Evolutionary conservation across 306 rosid genomes (phyloP), one percentile per base, ranked within the genome.

Genomic region (Hippophae gyantsensis): DNA sequence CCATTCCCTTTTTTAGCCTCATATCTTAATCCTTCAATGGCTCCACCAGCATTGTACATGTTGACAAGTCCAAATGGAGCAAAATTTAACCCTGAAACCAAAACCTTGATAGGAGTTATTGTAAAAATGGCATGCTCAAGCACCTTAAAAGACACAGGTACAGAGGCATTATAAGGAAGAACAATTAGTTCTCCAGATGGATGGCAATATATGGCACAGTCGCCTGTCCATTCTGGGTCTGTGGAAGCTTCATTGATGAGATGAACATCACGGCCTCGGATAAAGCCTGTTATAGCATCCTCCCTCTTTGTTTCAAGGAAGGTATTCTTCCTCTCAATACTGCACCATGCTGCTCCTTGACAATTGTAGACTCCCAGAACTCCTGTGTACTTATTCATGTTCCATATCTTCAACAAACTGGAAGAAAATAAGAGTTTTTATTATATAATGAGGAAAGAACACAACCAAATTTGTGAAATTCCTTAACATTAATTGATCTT

Each of bases 261-360:
- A 6, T 93, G 94, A 13, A 88, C 94, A 74, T 93, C 99, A 49
- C 76, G 48, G 11, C 81, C 89, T 69, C 77, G 42, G 2, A 86
- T 90, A 52, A 84, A 82, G 14, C 72, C 54, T 13, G 82, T 75
- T 52, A 93, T 95, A 46, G 99, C 82, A 40, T 84, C 86, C 0
- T 84, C 86, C 0, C 95, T 95, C 60, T 94, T 71, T 65, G 69
- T 66, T 42, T 93, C 78, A 10, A 88, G 99, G 69, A 88, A 84
- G 63, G 84, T 85, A 8, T 85, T 88, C 77, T 84, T 88, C 81
- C 88, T 93, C 61, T 67, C 69, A 42, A 75, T 13, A 76, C 84
- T 88, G 89, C 99, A 88, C 99, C 99, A 93, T 7, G 97, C 99
- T 13, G 99, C 99, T 57, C 99, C 99, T 84, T 93, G 99, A 74